These are phyloP conservation scores for Metarhizium robertsii DNA, from an alignment of 2,329 filamentous ascomycete species.

Conservation along the genomic window DNA sequence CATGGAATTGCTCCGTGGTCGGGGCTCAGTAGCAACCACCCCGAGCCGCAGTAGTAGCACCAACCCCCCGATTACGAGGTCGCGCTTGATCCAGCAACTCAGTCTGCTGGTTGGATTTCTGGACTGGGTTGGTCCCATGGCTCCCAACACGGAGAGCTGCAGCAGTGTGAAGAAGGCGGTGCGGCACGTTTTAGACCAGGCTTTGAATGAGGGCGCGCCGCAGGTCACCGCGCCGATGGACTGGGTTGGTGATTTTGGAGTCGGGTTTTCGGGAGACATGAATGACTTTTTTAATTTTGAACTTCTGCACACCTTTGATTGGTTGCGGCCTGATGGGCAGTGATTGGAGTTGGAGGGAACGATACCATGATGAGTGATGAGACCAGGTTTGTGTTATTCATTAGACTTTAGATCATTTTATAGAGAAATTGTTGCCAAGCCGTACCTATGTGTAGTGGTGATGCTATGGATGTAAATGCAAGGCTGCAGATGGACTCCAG, in stretches of 20 bases:
- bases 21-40: too few species aligned
- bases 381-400: too few species aligned
- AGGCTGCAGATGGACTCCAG: too few species aligned
- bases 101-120: slow-evolving; percentile 40
- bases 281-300: slow-evolving; percentile 31
- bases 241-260: slow-evolving; percentile 5
- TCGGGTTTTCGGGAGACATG: slow-evolving; percentile 19
- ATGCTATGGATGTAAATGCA: too few species aligned
- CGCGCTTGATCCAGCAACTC: slow-evolving; percentile 39
- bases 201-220: slow-evolving; percentile 17
- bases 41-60: too few species aligned
- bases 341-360: neutral
- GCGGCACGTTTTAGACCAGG: slow-evolving; percentile 32
- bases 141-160: slow-evolving; percentile 37
- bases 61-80: slow-evolving; percentile 20
- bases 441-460: too few species aligned
- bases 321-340: slow-evolving; percentile 19
- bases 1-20: too few species aligned
- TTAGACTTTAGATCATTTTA: too few species aligned
- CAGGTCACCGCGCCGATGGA: slow-evolving; percentile 7
- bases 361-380: too few species aligned
- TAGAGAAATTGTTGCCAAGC: too few species aligned
- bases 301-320: slow-evolving; percentile 35
- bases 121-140: slow-evolving; percentile 35
- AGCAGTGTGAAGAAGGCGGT: slow-evolving; percentile 33